Conservation (phyloP, 768 basidiomycete genomes). For the Daedalea quercina region DNA sequence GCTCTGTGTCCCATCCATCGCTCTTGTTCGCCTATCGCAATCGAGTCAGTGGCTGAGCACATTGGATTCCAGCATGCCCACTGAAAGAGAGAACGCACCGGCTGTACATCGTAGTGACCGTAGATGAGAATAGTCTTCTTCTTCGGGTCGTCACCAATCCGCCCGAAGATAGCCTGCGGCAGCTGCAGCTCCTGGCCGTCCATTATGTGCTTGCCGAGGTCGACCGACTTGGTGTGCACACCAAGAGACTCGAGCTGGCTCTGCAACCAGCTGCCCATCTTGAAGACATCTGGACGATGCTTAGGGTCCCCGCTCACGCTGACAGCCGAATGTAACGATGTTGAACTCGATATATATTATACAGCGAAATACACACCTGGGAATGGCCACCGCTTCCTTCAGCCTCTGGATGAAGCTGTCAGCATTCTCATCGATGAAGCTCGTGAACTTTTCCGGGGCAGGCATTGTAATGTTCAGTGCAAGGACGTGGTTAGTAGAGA, state of each 20-base stretch:
- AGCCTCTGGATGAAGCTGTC: constrained; percentile 74
- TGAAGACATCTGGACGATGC: constrained; percentile 69
- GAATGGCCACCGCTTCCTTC: constrained; percentile 77
- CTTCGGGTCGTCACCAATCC: constrained; percentile 71
- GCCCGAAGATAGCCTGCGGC: constrained; percentile 80
- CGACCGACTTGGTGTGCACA: constrained; percentile 64
- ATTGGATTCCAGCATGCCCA: not conserved
- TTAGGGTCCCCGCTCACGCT: constrained; percentile 66
- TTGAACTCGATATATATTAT: not conserved
- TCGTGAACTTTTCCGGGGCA: constrained; percentile 26
- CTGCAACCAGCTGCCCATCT: constrained; percentile 83
- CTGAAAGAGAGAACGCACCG: constrained; percentile 37
- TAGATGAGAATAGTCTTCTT: constrained; percentile 95
- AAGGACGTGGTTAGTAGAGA: not conserved
- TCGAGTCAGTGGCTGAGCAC: not conserved
- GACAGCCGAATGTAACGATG: constrained; percentile 1
- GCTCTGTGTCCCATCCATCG: constrained; percentile 88
- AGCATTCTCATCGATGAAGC: constrained; percentile 64
- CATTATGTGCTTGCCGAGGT: constrained; percentile 71
- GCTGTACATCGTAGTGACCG: constrained; percentile 95
- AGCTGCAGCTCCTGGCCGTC: constrained; percentile 68
- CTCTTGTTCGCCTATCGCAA: constrained; percentile 32
- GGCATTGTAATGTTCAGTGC: constrained; percentile 23
- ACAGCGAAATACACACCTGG: constrained; percentile 36
- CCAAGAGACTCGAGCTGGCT: constrained; percentile 69